phyloP scores from a whole-genome alignment of 345 rosid species.

The Acer negundo region DNA sequence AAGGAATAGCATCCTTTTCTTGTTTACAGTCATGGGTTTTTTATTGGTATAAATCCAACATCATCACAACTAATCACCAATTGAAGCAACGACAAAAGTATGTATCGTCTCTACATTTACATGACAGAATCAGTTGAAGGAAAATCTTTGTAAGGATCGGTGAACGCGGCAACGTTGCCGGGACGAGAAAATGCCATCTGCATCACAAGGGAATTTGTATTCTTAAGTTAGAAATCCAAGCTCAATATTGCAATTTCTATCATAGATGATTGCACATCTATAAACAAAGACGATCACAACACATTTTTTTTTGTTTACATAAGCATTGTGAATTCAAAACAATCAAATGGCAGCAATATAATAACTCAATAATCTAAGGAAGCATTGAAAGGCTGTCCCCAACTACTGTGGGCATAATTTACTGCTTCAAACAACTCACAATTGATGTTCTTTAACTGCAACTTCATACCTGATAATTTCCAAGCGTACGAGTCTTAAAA shows the following conservation, averaged over 20 bases:
- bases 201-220: not conserved
- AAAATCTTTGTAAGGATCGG: conserved; percentile 47
- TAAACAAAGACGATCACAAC: too few species aligned
- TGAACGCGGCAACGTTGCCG: conserved; percentile 54
- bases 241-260: not conserved
- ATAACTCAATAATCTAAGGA: too few species aligned
- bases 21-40: too few species aligned
- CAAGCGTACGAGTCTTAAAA: conserved; percentile 69
- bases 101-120: not conserved
- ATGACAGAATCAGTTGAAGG: conserved; percentile 24
- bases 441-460: not conserved
- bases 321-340: not conserved
- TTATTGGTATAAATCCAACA: too few species aligned
- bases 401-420: not conserved
- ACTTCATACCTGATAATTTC: conserved; percentile 63
- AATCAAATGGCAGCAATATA: not conserved
- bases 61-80: too few species aligned
- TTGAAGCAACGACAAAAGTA: not conserved
- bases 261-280: too few species aligned
- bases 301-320: too few species aligned
- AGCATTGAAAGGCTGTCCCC: too few species aligned
- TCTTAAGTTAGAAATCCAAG: not conserved
- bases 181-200: conserved; percentile 82
- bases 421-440: not conserved
- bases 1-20: too few species aligned